Evolutionary conservation across 495 filamentous ascomycete genomes (phyloP), one percentile per base, ranked within the genome.

Genomic region (Trichoderma reesei): DNA sequence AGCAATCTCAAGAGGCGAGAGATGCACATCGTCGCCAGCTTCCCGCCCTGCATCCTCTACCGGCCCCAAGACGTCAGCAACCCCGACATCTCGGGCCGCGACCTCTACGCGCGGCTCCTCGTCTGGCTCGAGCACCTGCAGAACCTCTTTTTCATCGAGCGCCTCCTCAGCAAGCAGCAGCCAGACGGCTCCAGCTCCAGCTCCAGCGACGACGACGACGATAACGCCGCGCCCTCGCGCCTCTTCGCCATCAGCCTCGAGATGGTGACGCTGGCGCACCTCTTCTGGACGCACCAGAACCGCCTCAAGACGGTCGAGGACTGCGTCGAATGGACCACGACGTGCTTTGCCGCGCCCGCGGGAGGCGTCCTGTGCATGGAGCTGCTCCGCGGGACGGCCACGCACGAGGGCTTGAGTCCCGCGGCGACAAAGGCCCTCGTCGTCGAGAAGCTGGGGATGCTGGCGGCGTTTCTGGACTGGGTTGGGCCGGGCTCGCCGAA

Each of bases 341-440:
- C 82, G 56, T 80, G 77, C 41, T 81, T 78, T 60, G 85, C 82
- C 14, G 79, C 87, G 3, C 85, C 81, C 2, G 74, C 77, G 16
- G 85, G 84, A 3, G 82, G 82, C 8, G 80, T 86, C 56, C 79
- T 88, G 13, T 80, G 82, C n/a, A 76, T 87, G 51, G 86, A 88
- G 67, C 60, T 62, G 9, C 39, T 62, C 39, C 14, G 26, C 14
- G 36, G 37, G 16, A 41, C 13, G 13, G 18, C 42, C 18, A 16
- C 16, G 60, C 16, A 59, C 60, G 67, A 34, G 65, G 76, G n/a
- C n/a, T n/a, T n/a, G n/a, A 38, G 64, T 74, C 59, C 72, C 82
- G 83, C 0, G 78, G 85, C 16, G 83, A 56, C 51, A 31, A 56
- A 56, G 26, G 51, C 85, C 1, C 81, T 85, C 66, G 75, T 83